Base-by-base conservation (phyloP, 2,329 filamentous ascomycete genomes). In the Knoxdaviesia capensis region DNA sequence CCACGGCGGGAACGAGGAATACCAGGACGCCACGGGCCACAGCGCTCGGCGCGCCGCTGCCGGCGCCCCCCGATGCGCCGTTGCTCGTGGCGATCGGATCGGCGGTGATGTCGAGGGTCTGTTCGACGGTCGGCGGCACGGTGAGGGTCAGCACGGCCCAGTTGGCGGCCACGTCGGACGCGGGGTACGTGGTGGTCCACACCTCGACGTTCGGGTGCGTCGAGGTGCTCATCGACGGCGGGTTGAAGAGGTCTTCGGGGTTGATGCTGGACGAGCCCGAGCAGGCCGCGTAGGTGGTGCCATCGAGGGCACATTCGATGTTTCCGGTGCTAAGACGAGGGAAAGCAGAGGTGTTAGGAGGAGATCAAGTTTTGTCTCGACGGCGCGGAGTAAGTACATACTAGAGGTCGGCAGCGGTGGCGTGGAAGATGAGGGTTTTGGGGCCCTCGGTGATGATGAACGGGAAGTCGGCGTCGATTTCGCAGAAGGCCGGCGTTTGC, bases 221-320 rank as follows among this genome's bases (percentile, higher is more conserved):
- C 43, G 6, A 53, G 20, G 3, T 20, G 20, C 20, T 20, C 20
- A 20, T 20, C 36, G 36, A 11, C 36, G 36, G 28, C 7, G 30
- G 51, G 41, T 59, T 60, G 38, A 61, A 56, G 5, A 52, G 51
- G 47, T 60, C 63, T 39, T 56, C 56, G 5, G 58, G 49, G 36
- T 56, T 58, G 41, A 59, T 60, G 40, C 64, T 66, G 3, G 65
- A 64, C 46, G 64, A 66, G 20, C 64, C 65, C 0, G 62, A 66
- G 47, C 65, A 68, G 5, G 60, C 64, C 11, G 65, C 65, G 7
- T 54, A 57, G 5, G 62, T 64, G 5, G 55, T 62, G 29, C 57
- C 62, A 20, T 56, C 50, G 29, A 68, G 53, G 10, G 54, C 52
- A 50, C 65, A 68, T 42, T 55, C 59, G 10, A 68, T 54, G 39